A percentile compares a stretch with the other conserved stretches of the same genome.
phyloP scores from a whole-genome alignment of 164 flowering plant species.

The Aristolochia fimbriata region DNA sequence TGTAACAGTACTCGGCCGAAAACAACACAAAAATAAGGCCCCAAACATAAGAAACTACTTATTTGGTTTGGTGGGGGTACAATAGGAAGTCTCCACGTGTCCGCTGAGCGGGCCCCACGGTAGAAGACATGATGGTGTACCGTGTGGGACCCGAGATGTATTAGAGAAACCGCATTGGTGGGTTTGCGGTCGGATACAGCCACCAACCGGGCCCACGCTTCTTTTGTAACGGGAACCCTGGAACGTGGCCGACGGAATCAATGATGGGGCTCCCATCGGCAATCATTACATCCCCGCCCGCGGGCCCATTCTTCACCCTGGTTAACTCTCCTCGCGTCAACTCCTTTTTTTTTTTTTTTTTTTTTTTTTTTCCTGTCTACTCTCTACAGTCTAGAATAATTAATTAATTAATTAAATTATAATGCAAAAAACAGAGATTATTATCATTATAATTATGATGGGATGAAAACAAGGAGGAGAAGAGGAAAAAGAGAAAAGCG shows the following conservation, averaged over 20 bases:
- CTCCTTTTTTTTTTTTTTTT: neutral
- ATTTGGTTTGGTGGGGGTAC: neutral
- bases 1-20: neutral
- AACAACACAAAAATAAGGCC: neutral
- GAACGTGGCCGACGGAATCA: constrained; percentile 11
- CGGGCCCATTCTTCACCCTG: neutral
- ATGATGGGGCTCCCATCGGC: constrained; percentile 18
- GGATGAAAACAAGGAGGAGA: neutral
- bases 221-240: neutral
- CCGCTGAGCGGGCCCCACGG: neutral
- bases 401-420: neutral
- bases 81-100: constrained; percentile 1
- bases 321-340: neutral
- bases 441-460: neutral
- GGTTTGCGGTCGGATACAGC: constrained; percentile 26
- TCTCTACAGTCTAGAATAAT: too few species aligned
- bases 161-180: constrained; percentile 34
- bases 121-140: constrained; percentile 18
- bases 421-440: neutral
- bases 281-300: constrained; percentile 1
- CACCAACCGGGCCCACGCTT: constrained; percentile 11
- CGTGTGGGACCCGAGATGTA: constrained; percentile 33
- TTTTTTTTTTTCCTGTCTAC: too few species aligned
- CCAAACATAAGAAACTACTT: neutral
- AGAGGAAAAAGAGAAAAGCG: neutral